Percentiles rank a stretch among this genome's conserved stretches.
These are phyloP conservation scores for Thymus quinquecostatus DNA, from an alignment of 257 asterid species.

Conservation along the genomic window DNA sequence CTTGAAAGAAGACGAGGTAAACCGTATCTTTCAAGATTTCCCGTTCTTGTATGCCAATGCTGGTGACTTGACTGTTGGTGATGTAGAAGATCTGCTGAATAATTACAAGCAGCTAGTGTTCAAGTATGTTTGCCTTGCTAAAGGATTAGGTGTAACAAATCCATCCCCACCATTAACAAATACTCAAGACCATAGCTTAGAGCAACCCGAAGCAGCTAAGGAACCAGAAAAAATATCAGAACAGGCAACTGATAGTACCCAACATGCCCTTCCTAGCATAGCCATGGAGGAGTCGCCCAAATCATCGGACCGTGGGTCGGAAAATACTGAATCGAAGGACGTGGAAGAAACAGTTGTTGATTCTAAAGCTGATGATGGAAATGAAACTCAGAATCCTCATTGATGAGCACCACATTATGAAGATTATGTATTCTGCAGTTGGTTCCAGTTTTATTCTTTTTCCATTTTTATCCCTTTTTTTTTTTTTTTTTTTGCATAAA, in stretches of 20 bases:
- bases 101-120: slow-evolving; percentile 81
- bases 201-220: slow-evolving; percentile 35
- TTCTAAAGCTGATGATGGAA: slow-evolving; percentile 28
- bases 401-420: slow-evolving; percentile 11
- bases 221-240: slow-evolving; percentile 37
- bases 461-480: background rate
- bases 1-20: slow-evolving; percentile 63
- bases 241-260: slow-evolving; percentile 30
- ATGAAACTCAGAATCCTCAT: slow-evolving; percentile 22
- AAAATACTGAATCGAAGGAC: slow-evolving; percentile 37
- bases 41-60: slow-evolving; percentile 76
- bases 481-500: slow-evolving; percentile 23
- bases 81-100: slow-evolving; percentile 73
- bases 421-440: slow-evolving; percentile 22
- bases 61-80: slow-evolving; percentile 72
- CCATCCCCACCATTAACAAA: slow-evolving; percentile 39
- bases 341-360: slow-evolving; percentile 26
- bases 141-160: slow-evolving; percentile 65
- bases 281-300: slow-evolving; percentile 31
- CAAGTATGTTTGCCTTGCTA: slow-evolving; percentile 80
- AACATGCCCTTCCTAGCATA: slow-evolving; percentile 29
- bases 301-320: slow-evolving; percentile 17
- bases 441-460: slow-evolving; percentile 27
- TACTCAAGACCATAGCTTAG: slow-evolving; percentile 33
- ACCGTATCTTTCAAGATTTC: slow-evolving; percentile 59